Conservation (phyloP, 1,139 yeast species). For the Suhomyces bolitotheri region DNA sequence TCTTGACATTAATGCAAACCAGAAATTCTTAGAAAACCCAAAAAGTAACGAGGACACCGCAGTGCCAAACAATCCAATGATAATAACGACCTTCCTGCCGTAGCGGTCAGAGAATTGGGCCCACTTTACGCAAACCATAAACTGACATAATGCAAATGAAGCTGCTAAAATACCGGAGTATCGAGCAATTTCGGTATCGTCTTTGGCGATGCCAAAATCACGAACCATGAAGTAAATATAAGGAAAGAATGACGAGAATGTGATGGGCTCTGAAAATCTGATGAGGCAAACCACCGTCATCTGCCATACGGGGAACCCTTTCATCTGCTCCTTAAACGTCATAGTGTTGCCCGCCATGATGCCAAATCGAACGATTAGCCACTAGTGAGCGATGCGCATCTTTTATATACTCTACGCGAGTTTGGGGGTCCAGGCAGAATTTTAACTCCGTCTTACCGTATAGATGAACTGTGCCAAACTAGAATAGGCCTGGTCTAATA, state of each 20-base stretch:
- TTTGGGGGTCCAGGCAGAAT: conserved; percentile 1
- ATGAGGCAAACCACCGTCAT: conserved; percentile 34
- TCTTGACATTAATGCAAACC: conserved; percentile 35
- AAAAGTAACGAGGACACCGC: conserved; percentile 29
- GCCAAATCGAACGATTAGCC: background rate
- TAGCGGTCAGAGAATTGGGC: conserved; percentile 33
- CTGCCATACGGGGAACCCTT: conserved; percentile 38
- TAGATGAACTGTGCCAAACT: too few relatives aligned
- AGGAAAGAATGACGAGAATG: conserved; percentile 43
- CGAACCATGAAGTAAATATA: conserved; percentile 43
- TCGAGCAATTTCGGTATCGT: conserved; percentile 35
- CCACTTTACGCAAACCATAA: conserved; percentile 40
- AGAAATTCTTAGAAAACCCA: conserved; percentile 37
- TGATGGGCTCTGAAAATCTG: conserved; percentile 40
- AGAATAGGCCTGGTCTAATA: too few relatives aligned
- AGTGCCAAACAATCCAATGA: conserved; percentile 36
- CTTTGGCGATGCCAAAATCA: conserved; percentile 38
- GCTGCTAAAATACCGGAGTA: conserved; percentile 42
- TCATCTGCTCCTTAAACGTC: conserved; percentile 26
- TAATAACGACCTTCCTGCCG: conserved; percentile 36
- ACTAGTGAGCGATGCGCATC: background rate
- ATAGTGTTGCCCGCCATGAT: conserved; percentile 1
- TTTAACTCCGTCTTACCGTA: too few relatives aligned
- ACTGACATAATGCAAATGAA: conserved; percentile 39
- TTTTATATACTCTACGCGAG: background rate